Evolutionary conservation across 2,329 filamentous ascomycete species (phyloP).

Genomic region (Xylariaceae sp.): DNA sequence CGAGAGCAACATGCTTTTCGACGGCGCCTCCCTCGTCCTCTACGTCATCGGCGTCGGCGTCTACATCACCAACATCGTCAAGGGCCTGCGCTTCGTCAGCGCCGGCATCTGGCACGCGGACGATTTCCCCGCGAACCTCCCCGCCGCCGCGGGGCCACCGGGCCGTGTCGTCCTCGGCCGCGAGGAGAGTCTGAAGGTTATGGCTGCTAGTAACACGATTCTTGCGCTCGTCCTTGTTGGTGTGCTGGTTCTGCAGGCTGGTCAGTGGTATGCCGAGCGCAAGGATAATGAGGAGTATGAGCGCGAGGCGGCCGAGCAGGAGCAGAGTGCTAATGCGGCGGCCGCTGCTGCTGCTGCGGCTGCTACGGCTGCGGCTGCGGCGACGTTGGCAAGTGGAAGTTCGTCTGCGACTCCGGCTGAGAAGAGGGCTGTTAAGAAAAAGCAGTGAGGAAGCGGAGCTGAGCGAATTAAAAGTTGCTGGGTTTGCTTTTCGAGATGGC

Average conservation of each 20-base stretch:
- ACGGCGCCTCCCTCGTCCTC: constrained; percentile 71
- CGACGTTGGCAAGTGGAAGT: neutral
- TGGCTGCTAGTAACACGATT: constrained; percentile 94
- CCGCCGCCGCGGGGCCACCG: constrained; percentile 33
- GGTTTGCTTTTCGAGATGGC: neutral
- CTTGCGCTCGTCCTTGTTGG: constrained; percentile 87
- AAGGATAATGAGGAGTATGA: constrained; percentile 77
- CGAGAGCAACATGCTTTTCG: constrained; percentile 94
- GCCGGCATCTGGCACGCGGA: constrained; percentile 55
- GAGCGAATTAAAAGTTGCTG: neutral
- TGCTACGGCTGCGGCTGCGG: neutral
- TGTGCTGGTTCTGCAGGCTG: constrained; percentile 86
- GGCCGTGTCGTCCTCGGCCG: constrained; percentile 64
- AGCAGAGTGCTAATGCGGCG: constrained; percentile 24
- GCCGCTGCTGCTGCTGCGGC: neutral
- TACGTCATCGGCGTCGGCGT: constrained; percentile 86
- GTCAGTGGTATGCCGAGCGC: constrained; percentile 97
- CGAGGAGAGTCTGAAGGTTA: constrained; percentile 85
- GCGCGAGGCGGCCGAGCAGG: constrained; percentile 31
- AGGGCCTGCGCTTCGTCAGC: constrained; percentile 80
- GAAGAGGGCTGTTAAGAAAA: constrained; percentile 32
- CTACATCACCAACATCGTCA: constrained; percentile 94
- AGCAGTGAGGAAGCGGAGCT: constrained; percentile 17
- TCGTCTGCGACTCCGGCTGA: constrained; percentile 20
- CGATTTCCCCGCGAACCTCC: constrained; percentile 27